Base-by-base conservation (phyloP, 805 yeast genomes). In the Kluyveromyces aestuarii region DNA sequence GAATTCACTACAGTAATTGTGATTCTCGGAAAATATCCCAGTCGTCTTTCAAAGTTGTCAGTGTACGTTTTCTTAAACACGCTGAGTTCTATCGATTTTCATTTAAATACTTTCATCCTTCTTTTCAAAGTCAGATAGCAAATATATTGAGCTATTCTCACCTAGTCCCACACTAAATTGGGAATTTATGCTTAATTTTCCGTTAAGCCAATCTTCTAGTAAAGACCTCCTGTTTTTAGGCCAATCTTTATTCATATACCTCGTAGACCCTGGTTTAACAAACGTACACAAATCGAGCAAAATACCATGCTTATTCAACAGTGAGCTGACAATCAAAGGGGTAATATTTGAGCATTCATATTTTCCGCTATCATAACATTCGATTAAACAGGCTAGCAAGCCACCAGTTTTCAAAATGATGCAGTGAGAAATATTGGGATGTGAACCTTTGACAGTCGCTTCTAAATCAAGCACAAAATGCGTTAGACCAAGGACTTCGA, bases 391-490 rank as follows among this genome's bases (percentile, higher is more conserved):
- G 9, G 89, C 77, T 2, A 86, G 77, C 58, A 84, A 79, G 16
- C 88, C 91, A 8, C 89, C 90, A 38, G 90, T 82, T 61, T 86
- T 89, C 65, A 88, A 83, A 1, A 89, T 75, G 57, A 89, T 82
- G 30, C 82, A 67, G n/a, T 62, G 54, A 17, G 57, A 57, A 21
- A 81, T 72, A n/a, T 70, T 66, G 13, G 67, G 51, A 53, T 77
- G 79, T 6, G 73, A 66, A 44, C 71, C 60, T 61, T 80, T 81
- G 44, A 90, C 72, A 48, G 93, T 74, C 50, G 72, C 51, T 67
- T 81, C 99, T 48, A 93, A 76, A 64, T 93, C 99, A 21, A 73
- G 68, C 1, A 95, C 95, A 72, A 93, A 91, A 63, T 88, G 96
- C 57, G 87, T 89, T 58, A 93, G 70, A 0, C 99, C 99, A 71